Evolutionary conservation across 108 stramenopile species (phyloP).

Genomic region (Cylindrotheca fusiformis): DNA sequence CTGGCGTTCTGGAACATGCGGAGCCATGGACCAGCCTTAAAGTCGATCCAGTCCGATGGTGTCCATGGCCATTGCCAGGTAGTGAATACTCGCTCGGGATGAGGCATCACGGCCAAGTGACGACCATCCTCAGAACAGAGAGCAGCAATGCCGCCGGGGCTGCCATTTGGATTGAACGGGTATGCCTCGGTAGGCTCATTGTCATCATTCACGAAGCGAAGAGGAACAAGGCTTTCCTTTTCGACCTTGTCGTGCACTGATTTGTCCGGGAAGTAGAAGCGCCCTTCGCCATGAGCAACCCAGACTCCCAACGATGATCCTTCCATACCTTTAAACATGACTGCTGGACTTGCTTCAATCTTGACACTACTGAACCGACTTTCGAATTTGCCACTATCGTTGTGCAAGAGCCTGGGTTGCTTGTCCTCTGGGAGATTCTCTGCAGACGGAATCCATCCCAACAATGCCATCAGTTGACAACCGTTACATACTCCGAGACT

Average conservation of each 20-base stretch:
- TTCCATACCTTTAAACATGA: slow-evolving; percentile 96
- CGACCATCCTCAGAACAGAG: slow-evolving; percentile 98
- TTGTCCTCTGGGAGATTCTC: slow-evolving; percentile 73
- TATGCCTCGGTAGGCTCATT: slow-evolving; percentile 93
- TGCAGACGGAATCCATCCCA: slow-evolving; percentile 94
- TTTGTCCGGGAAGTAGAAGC: slow-evolving; percentile 93
- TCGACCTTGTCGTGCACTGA: slow-evolving; percentile 66
- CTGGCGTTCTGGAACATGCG: slow-evolving; percentile 99
- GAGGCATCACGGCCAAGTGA: slow-evolving; percentile 99
- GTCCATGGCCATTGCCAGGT: slow-evolving; percentile 99
- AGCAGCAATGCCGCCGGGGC: slow-evolving; percentile 96
- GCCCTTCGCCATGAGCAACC: slow-evolving; percentile 99
- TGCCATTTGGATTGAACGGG: slow-evolving; percentile 99
- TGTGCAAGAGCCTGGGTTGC: slow-evolving; percentile 96
- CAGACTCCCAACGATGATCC: slow-evolving; percentile 96
- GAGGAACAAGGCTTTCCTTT: slow-evolving; percentile 73
- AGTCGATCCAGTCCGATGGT: slow-evolving; percentile 87
- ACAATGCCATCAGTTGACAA: slow-evolving; percentile 98
- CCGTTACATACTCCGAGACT: slow-evolving; percentile 99
- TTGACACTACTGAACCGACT: slow-evolving; percentile 91
- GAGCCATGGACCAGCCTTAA: slow-evolving; percentile 92
- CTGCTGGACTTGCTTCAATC: slow-evolving; percentile 73
- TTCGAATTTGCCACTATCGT: slow-evolving; percentile 96
- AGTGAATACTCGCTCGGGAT: slow-evolving; percentile 97
- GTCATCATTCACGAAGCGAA: slow-evolving; percentile 95